Conservation (phyloP, 2,329 filamentous ascomycete species). For the Neonectria ditissima region DNA sequence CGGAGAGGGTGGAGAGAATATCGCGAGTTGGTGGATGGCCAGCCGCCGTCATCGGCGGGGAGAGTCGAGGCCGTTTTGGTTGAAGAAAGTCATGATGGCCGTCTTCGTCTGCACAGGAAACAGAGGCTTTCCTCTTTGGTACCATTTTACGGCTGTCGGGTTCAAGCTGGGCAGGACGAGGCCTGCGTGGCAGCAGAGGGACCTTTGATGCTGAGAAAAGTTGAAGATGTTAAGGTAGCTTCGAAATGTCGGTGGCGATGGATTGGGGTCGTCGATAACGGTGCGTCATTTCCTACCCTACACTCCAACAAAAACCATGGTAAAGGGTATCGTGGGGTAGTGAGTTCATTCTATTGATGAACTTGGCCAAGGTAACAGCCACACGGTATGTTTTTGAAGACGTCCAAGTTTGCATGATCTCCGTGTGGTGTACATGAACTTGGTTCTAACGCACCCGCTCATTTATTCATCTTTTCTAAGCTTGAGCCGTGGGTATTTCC, state of each 20-base stretch:
- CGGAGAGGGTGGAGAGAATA: slow-evolving; percentile 79
- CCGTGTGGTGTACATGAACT: too few species aligned
- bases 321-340: neutral
- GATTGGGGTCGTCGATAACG: slow-evolving; percentile 15
- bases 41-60: slow-evolving; percentile 17
- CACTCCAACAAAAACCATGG: neutral
- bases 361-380: neutral
- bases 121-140: slow-evolving; percentile 41
- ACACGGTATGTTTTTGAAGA: neutral
- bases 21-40: slow-evolving; percentile 57
- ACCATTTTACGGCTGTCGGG: slow-evolving; percentile 33
- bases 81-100: slow-evolving; percentile 25
- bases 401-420: neutral
- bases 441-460: neutral
- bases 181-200: slow-evolving; percentile 23
- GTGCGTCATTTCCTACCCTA: slow-evolving; percentile 36
- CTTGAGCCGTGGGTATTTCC: slow-evolving; percentile 40
- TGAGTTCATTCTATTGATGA: neutral
- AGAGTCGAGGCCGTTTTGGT: slow-evolving; percentile 41
- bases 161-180: slow-evolving; percentile 26
- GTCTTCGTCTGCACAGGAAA: slow-evolving; percentile 10
- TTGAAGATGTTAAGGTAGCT: slow-evolving; percentile 16
- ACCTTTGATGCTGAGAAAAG: neutral
- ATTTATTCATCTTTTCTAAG: slow-evolving; percentile 11
- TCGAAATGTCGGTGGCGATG: slow-evolving; percentile 43